Evolutionary conservation across 2,329 filamentous ascomycete species (phyloP), one percentile per base, ranked within the genome.

Genomic region (Mycosphaerella sp.): DNA sequence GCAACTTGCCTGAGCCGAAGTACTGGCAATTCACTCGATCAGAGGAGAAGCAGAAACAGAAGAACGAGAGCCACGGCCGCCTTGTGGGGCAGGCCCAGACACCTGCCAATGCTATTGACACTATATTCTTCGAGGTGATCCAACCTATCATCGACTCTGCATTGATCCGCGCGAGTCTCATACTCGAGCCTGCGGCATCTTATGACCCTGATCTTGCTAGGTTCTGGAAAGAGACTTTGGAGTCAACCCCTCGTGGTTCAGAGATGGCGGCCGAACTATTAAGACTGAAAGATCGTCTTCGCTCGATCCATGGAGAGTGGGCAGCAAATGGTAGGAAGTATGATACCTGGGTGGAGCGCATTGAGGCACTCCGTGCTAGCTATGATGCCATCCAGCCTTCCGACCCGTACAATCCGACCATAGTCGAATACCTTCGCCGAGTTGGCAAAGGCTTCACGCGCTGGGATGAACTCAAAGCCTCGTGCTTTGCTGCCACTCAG

Each of bases 391-490:
- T 65, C 7, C 32, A 49, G 36, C 64, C 61, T 3, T 17, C 43
- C 2, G 41, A 58, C 27, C 27, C 41, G 2, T 14, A 49, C 9
- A 32, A 60, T 36, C 49, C 52, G 0, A 49, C 49, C 3, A 51
- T 59, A 0, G 21, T 52, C 3, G 59, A 60, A 49, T 65, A 55
- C 59, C 17, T 47, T 30, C 58, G 44, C n/a, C 46, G 17, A 44
- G 64, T 40, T 32, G 49, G 37, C 21, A 44, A 51, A 8, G 54
- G 40, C 47, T 41, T 50, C 1, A 61, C 67, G 16, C 17, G 55
- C 0, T 79, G 77, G 77, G 68, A 73, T 1, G 53, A 69, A 0
- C 58, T 79, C 5, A 73, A 70, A 41, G 75, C 76, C 1, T 77
- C 74, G 21, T 25, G 21, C 21, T 25, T 25, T 0, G 62, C 69